Evolutionary conservation across 2,329 filamentous ascomycete genomes (phyloP), one percentile per base, ranked within the genome.

Genomic region (Hymenotorrendiella dingleyae): DNA sequence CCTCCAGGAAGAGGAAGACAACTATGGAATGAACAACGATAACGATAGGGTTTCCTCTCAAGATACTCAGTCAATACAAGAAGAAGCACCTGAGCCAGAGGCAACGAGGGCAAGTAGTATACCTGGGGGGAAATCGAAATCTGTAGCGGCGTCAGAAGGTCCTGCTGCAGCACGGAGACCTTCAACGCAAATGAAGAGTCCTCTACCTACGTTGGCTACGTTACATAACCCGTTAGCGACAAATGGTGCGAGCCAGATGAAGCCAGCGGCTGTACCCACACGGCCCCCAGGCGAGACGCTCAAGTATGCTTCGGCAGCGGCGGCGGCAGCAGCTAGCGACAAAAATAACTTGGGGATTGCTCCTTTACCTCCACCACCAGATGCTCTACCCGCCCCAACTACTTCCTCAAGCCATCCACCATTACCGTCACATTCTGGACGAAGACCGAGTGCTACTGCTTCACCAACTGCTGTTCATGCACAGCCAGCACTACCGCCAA

Each of bases 231-330:
- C 80, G 9, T 77, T 71, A 44, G 74, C 75, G 45, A 74, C 76
- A 54, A 85, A 76, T 61, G 76, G 76, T 38, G 68, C 74, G 40
- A 73, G 72, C 40, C 69, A 74, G 40, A 97, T 97, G 91, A 98
- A 97, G 70, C 91, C 93, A 10, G 93, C 93, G 14, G 82, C 88
- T 14, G 68, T 90, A 56, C 93, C 93, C 1, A 81, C 86, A 46
- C 80, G 91, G 62, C 82, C 86, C 6, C 85, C 88, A 4, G 89
- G 89, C 36, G 91, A 97, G 63, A 87, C 86, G 1, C 72, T 98
- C 53, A 97, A 97, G 67, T 98, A 98, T 62, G 93, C 93, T 33
- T 97, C 93, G 27, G 93, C 93, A 0, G 93, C 93, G 0, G 93
- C 93, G 0, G 93, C 93, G 0, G 93, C 91, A 0, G 91, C 93